phyloP scores from a whole-genome alignment of 1,284 basidiomycete species.

The Earliella scabrosa region DNA sequence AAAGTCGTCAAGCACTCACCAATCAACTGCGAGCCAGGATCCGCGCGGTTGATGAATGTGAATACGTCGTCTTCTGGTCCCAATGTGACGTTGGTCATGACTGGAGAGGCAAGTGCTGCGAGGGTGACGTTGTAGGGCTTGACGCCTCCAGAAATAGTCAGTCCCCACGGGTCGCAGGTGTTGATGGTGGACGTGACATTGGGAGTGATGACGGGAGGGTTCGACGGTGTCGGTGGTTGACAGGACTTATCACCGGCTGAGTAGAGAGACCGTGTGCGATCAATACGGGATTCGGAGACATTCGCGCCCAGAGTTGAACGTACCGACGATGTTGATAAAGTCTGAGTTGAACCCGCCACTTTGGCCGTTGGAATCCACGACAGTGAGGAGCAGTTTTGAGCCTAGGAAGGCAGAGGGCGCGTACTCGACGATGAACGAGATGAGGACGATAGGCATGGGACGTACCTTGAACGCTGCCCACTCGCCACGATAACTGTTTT shows the following conservation, averaged over 20 bases:
- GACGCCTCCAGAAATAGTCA: slow-evolving; percentile 48
- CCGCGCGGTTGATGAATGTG: slow-evolving; percentile 52
- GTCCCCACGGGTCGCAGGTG: slow-evolving; percentile 53
- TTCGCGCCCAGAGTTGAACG: slow-evolving; percentile 6
- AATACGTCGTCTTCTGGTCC: slow-evolving; percentile 43
- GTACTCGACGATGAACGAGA: not conserved
- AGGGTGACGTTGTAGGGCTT: slow-evolving; percentile 53
- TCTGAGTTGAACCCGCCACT: slow-evolving; percentile 43
- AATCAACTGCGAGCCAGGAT: slow-evolving; percentile 42
- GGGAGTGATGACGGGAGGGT: slow-evolving; percentile 36
- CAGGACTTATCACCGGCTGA: slow-evolving; percentile 43
- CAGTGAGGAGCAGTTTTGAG: slow-evolving; percentile 43
- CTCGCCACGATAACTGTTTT: slow-evolving; percentile 45
- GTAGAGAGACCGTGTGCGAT: not conserved
- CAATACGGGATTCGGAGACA: slow-evolving; percentile 2
- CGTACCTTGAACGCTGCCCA: slow-evolving; percentile 48
- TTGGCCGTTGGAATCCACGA: slow-evolving; percentile 49
- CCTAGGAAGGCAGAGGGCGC: slow-evolving; percentile 34
- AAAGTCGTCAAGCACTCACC: slow-evolving; percentile 38
- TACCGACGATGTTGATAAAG: slow-evolving; percentile 42
- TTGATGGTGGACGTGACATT: slow-evolving; percentile 46
- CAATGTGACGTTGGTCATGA: slow-evolving; percentile 49
- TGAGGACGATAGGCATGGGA: slow-evolving; percentile 3
- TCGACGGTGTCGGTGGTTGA: slow-evolving; percentile 31
- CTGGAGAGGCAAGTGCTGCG: slow-evolving; percentile 42